These are phyloP conservation scores for Coccomyxa sp. DNA, from an alignment of 139 green algal genomes.

Conservation along the genomic window DNA sequence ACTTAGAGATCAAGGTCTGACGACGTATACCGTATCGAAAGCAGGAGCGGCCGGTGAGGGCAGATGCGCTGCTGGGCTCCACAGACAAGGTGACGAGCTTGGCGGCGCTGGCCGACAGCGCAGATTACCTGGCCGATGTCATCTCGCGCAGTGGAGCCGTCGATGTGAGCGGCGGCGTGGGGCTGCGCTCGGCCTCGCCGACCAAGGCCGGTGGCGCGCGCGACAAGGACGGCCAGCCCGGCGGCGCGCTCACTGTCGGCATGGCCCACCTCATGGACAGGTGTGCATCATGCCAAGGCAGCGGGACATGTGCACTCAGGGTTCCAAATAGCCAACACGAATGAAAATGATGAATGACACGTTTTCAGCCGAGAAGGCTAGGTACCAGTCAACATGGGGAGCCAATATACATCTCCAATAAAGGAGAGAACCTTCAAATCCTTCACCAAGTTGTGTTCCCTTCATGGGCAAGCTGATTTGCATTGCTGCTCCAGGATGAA, in stretches of 20 bases:
- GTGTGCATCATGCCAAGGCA: not conserved
- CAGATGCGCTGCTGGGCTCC: constrained; percentile 33
- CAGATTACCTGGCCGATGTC: constrained; percentile 48
- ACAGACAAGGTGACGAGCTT: constrained; percentile 19
- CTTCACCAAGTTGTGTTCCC: too few species aligned
- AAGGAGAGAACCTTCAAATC: too few species aligned
- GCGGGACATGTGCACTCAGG: too few species aligned
- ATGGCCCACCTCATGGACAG: constrained; percentile 36
- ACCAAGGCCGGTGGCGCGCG: not conserved
- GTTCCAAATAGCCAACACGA: too few species aligned
- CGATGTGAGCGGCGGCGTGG: constrained; percentile 10
- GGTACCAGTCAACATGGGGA: too few species aligned
- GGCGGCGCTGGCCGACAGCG: constrained; percentile 41
- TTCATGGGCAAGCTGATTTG: too few species aligned
- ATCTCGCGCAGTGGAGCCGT: constrained; percentile 27
- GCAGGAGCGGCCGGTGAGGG: constrained; percentile 19
- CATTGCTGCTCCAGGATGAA: too few species aligned
- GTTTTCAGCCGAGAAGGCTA: too few species aligned
- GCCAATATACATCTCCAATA: too few species aligned
- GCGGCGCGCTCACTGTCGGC: constrained; percentile 30
- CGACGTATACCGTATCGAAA: too few species aligned
- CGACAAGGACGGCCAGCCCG: not conserved
- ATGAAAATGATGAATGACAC: too few species aligned
- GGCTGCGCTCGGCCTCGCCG: not conserved
- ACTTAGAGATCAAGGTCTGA: too few species aligned